Percentiles rank a stretch among this genome's conserved stretches.
phyloP scores from a whole-genome alignment of 306 rosid species.

The Vigna hirtella region DNA sequence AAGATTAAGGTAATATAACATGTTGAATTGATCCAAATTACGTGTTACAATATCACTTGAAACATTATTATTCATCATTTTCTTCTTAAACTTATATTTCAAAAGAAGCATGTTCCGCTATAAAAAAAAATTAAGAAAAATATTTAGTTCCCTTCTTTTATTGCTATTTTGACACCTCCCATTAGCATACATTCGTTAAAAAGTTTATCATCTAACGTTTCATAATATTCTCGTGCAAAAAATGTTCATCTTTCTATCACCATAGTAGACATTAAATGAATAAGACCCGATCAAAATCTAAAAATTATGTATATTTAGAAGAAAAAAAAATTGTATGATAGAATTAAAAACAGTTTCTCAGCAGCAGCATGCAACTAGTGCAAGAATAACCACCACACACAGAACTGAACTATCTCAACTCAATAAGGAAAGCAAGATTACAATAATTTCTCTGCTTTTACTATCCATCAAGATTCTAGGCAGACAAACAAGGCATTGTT shows the following conservation, averaged over 20 bases:
- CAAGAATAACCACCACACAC: background rate
- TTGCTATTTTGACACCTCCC: background rate
- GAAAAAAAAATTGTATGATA: too few species aligned
- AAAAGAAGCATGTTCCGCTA: background rate
- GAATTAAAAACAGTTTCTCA: background rate
- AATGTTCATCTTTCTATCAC: background rate
- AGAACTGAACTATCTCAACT: background rate
- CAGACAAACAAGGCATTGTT: constrained; percentile 34
- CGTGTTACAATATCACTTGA: background rate
- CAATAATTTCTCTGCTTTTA: constrained; percentile 42
- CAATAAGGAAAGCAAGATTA: constrained; percentile 14
- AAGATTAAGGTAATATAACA: background rate
- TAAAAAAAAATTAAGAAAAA: background rate
- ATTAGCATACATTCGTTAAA: too few species aligned
- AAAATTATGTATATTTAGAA: too few species aligned
- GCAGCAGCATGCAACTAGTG: background rate
- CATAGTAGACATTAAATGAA: too few species aligned
- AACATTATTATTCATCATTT: background rate
- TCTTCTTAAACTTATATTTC: background rate
- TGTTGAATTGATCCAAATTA: background rate
- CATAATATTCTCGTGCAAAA: background rate
- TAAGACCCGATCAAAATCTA: too few species aligned
- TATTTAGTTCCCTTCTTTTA: background rate
- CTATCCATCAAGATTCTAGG: constrained; percentile 45
- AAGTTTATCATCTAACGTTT: too few species aligned